Evolutionary conservation across 1,284 basidiomycete genomes (phyloP).

Genomic region (Ustilago shanxiensis): DNA sequence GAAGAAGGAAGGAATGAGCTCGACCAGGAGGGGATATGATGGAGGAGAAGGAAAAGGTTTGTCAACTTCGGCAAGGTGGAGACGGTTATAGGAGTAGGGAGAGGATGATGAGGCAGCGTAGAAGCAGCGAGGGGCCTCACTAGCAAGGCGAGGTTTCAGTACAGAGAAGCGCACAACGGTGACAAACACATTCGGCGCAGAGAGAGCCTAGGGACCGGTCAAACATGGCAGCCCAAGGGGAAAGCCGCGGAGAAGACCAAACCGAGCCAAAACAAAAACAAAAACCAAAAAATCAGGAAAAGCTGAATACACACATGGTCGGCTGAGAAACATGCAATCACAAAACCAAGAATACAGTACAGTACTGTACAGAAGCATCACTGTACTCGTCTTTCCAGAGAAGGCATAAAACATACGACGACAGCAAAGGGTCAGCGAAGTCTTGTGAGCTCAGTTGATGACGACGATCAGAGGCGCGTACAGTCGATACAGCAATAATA

Average conservation of each 20-base stretch:
- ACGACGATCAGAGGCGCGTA: not conserved
- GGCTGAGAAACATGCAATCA: constrained; percentile 3
- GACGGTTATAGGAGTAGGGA: not conserved
- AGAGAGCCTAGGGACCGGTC: not conserved
- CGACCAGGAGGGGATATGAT: constrained; percentile 2
- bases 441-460: not conserved
- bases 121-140: not conserved
- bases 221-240: not conserved
- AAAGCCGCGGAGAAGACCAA: constrained; percentile 17
- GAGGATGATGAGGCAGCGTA: not conserved
- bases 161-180: not conserved
- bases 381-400: not conserved
- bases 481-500: not conserved
- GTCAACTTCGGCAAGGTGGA: not conserved
- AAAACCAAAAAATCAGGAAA: not conserved
- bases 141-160: constrained; percentile 4
- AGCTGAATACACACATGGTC: constrained; percentile 18
- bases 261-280: not conserved
- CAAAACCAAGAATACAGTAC: not conserved
- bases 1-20: constrained; percentile 11
- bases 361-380: not conserved
- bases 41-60: not conserved
- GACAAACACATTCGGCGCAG: not conserved
- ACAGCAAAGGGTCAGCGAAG: not conserved
- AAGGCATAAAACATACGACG: not conserved